These are phyloP conservation scores for Cucurbita pepo DNA, from an alignment of 306 rosid species.

Conservation along the genomic window DNA sequence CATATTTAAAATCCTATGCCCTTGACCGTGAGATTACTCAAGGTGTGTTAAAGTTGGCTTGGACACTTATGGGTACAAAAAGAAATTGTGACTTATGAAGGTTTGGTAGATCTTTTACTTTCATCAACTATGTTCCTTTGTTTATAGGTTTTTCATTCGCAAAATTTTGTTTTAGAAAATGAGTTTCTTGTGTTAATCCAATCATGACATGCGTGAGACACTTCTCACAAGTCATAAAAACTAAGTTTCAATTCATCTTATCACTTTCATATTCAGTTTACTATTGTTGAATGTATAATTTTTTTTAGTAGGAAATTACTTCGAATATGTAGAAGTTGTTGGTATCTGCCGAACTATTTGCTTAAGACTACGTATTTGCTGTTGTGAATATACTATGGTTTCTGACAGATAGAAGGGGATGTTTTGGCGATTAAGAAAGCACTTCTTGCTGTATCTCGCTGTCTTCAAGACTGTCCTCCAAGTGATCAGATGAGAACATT, in stretches of 20 bases:
- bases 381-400: not conserved
- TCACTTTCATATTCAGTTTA: not conserved
- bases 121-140: not conserved
- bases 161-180: not conserved
- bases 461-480: slow-evolving; percentile 57
- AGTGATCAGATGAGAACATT: slow-evolving; percentile 31
- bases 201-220: not conserved
- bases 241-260: not conserved
- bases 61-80: not conserved
- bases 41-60: not conserved
- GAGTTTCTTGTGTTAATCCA: not conserved
- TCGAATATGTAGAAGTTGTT: not conserved
- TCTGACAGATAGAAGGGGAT: slow-evolving; percentile 81
- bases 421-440: slow-evolving; percentile 71
- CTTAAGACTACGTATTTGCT: not conserved
- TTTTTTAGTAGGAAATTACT: not conserved
- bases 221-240: not conserved
- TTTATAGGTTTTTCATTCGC: not conserved
- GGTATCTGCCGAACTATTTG: not conserved
- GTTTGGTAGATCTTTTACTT: not conserved
- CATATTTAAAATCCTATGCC: not conserved
- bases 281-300: not conserved
- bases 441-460: slow-evolving; percentile 61
- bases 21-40: not conserved
- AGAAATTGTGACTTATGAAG: not conserved